These are phyloP conservation scores for Pseudogymnoascus sp. DNA, from an alignment of 2,329 filamentous ascomycete genomes.

Conservation along the genomic window DNA sequence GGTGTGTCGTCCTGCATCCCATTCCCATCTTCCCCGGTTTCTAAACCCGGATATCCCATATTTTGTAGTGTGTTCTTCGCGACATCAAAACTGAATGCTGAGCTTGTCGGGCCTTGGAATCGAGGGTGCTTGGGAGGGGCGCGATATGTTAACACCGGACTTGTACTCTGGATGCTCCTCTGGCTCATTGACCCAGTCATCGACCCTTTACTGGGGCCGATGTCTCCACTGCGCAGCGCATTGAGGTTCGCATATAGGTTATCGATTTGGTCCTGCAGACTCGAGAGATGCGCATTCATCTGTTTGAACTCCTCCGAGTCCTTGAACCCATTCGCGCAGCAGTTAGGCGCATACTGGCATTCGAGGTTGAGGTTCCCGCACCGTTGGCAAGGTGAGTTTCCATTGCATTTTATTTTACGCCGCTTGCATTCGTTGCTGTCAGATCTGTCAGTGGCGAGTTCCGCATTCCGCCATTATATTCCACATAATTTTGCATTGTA, in stretches of 20 bases:
- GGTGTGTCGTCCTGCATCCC: slow-evolving; percentile 46
- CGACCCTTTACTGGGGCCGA: background rate
- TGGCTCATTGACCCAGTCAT: slow-evolving; percentile 8
- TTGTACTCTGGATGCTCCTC: slow-evolving; percentile 5
- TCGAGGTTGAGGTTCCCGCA: slow-evolving; percentile 59
- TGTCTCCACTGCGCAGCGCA: slow-evolving; percentile 43
- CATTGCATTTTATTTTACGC: slow-evolving; percentile 69
- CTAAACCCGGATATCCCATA: slow-evolving; percentile 70
- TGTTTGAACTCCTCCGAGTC: slow-evolving; percentile 85
- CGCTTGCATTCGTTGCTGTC: slow-evolving; percentile 64
- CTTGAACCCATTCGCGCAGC: slow-evolving; percentile 70
- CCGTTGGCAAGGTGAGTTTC: slow-evolving; percentile 56
- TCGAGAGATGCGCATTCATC: slow-evolving; percentile 64
- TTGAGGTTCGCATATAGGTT: slow-evolving; percentile 65
- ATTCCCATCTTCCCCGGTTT: slow-evolving; percentile 53
- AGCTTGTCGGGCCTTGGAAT: slow-evolving; percentile 80
- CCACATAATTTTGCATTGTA: background rate
- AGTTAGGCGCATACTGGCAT: slow-evolving; percentile 59
- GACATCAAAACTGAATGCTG: slow-evolving; percentile 74
- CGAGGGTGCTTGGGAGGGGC: slow-evolving; percentile 36
- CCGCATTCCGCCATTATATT: background rate
- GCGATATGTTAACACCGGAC: background rate
- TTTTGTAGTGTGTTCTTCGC: slow-evolving; percentile 79
- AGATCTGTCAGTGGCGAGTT: background rate
- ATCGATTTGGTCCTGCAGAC: slow-evolving; percentile 77